A percentile compares a stretch with the other conserved stretches of the same genome.
These are phyloP conservation scores for Poronia punctata DNA, from an alignment of 495 filamentous ascomycete species.

Conservation along the genomic window DNA sequence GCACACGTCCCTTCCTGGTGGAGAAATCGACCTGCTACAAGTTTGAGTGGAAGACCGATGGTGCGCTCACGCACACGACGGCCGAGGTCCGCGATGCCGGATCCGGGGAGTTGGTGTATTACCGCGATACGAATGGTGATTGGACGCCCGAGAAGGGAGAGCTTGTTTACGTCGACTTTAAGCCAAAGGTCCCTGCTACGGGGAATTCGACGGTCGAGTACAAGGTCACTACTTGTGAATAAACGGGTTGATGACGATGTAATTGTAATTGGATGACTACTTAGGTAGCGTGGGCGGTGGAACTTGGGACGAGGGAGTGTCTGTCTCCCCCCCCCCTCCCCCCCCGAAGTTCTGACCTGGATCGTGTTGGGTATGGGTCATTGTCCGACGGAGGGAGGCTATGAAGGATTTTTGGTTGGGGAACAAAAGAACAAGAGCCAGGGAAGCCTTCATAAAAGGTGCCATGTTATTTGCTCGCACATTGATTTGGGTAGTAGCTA, in stretches of 20 bases:
- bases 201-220: slow-evolving; percentile 35
- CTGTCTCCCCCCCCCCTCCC: too few relatives aligned
- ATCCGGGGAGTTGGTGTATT: slow-evolving; percentile 30
- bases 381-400: too few relatives aligned
- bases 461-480: too few relatives aligned
- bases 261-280: too few relatives aligned
- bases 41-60: slow-evolving; percentile 32
- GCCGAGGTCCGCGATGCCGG: slow-evolving; percentile 33
- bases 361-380: too few relatives aligned
- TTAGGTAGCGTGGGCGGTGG: too few relatives aligned
- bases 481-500: too few relatives aligned
- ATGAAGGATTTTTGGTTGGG: too few relatives aligned
- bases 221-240: slow-evolving; percentile 30
- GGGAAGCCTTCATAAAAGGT: too few relatives aligned
- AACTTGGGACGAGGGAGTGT: too few relatives aligned
- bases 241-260: not conserved
- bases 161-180: slow-evolving; percentile 36
- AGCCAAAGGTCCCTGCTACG: slow-evolving; percentile 31
- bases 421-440: too few relatives aligned
- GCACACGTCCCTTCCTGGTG: slow-evolving; percentile 30
- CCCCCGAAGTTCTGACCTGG: too few relatives aligned
- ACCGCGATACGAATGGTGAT: slow-evolving; percentile 34
- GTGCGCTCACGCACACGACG: slow-evolving; percentile 31
- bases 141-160: slow-evolving; percentile 32
- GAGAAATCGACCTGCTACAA: slow-evolving; percentile 27